Percentiles rank a stretch among this genome's conserved stretches.
Conservation (phyloP, 805 yeast species). For the Martiniozyma abietophila region DNA sequence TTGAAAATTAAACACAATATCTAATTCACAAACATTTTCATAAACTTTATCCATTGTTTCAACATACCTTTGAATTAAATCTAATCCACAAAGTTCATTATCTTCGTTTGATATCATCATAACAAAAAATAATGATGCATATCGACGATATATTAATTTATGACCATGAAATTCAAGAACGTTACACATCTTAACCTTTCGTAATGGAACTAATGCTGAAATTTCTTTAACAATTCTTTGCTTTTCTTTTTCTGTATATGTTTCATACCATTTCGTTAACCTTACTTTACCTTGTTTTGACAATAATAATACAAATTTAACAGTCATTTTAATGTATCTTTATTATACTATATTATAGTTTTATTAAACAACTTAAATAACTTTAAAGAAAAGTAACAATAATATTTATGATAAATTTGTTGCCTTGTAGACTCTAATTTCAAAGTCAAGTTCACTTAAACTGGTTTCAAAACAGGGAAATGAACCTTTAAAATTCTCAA, state of each 20-base stretch:
- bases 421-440: too few species aligned
- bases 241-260: constrained; percentile 79
- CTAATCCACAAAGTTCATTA: constrained; percentile 80
- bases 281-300: constrained; percentile 95
- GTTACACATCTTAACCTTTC: constrained; percentile 94
- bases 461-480: too few species aligned
- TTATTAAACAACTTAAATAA: too few species aligned
- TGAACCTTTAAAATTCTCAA: too few species aligned
- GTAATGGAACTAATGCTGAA: constrained; percentile 71
- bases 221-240: constrained; percentile 75
- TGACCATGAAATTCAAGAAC: constrained; percentile 78
- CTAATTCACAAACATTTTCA: constrained; percentile 94
- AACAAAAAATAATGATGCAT: constrained; percentile 86
- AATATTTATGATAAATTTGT: too few species aligned
- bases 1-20: constrained; percentile 91
- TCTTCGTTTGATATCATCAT: constrained; percentile 77
- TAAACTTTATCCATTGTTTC: constrained; percentile 95
- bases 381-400: neutral
- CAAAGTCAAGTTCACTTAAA: too few species aligned
- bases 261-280: constrained; percentile 85
- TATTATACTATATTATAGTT: too few species aligned
- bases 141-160: constrained; percentile 83
- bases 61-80: constrained; percentile 84
- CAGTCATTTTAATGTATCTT: constrained; percentile 59
- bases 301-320: constrained; percentile 69